Evolutionary conservation across 139 green algal genomes (phyloP).

Genomic region (Eudorina sp.): DNA sequence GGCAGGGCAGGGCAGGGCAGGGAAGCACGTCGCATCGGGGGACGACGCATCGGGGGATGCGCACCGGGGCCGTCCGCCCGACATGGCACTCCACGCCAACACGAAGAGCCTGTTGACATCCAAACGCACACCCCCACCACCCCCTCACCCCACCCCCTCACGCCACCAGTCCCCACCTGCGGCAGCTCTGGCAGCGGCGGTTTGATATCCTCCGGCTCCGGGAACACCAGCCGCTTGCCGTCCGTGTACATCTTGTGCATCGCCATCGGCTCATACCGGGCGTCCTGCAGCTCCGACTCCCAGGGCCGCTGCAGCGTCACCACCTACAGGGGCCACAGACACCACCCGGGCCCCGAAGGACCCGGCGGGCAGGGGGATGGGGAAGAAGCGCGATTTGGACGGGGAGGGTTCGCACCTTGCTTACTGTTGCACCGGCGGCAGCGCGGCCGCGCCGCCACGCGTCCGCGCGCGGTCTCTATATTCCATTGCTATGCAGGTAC

Average conservation of each 20-base stretch:
- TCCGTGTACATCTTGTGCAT: background rate
- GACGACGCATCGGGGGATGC: background rate
- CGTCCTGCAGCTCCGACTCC: background rate
- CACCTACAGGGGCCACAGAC: constrained; percentile 23
- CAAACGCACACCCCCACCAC: background rate
- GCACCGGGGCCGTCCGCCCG: no score
- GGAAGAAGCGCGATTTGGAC: no score
- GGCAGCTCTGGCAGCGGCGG: constrained; percentile 17
- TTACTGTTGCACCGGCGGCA: no score
- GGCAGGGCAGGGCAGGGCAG: no score
- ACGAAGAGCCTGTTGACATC: background rate
- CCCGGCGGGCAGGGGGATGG: background rate
- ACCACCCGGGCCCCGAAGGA: no score
- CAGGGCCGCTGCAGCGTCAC: constrained; percentile 38
- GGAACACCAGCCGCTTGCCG: constrained; percentile 5
- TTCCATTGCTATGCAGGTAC: no score
- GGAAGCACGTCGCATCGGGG: no score
- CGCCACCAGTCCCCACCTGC: constrained; percentile 29
- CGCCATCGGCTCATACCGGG: background rate
- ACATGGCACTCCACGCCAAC: no score
- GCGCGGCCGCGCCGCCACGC: no score
- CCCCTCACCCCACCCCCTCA: background rate
- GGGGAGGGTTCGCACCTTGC: no score
- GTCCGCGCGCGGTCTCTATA: no score
- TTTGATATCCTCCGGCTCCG: background rate